Evolutionary conservation across 2,329 filamentous ascomycete species (phyloP), one percentile per base, ranked within the genome.

Genomic region (Lachnellula willkommii): DNA sequence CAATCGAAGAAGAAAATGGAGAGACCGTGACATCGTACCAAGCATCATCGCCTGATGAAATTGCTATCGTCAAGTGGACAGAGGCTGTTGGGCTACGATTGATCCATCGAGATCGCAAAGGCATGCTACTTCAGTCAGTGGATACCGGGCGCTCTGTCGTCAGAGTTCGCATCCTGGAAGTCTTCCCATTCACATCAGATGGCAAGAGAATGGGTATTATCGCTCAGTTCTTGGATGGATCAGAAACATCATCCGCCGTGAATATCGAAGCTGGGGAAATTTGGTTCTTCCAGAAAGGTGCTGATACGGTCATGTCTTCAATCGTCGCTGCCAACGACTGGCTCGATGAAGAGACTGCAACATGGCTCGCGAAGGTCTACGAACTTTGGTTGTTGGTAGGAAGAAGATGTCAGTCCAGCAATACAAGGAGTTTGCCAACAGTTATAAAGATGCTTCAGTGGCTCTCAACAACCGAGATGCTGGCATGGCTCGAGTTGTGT

Each of bases 311-410:
- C 61, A 99, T 99, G 95, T 83, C 87, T n/a, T 81, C 87, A 3
- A 97, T 99, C 62, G 94, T 99, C 37, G 90, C 88, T 7, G 84
- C 92, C 17, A 99, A 97, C 68, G 94, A 99, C 74, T 99, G 94
- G 95, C 83, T 99, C 0, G 94, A 99, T 64, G 94, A 99, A 71
- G 94, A 99, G 72, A 97, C 94, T 0, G 90, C 90, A 99, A 99
- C 70, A 99, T 99, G 95, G 95, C 95, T 5, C 85, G 94, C 48
- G 95, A 99, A 77, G 94, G 94, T 40, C 77, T 99, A 50, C 87
- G 94, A 56, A 99, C 94, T 0, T 79, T 99, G 5, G 94, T 99
- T 5, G 88, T 99, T 26, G 95, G 94, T n/a, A 84, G 95, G 47
- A 96, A 94, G 71, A 87, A 84, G 65, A 78, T 99, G 5, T 93